These are phyloP conservation scores for Polyporus tsugae DNA, from an alignment of 1,284 basidiomycete species.

Conservation along the genomic window DNA sequence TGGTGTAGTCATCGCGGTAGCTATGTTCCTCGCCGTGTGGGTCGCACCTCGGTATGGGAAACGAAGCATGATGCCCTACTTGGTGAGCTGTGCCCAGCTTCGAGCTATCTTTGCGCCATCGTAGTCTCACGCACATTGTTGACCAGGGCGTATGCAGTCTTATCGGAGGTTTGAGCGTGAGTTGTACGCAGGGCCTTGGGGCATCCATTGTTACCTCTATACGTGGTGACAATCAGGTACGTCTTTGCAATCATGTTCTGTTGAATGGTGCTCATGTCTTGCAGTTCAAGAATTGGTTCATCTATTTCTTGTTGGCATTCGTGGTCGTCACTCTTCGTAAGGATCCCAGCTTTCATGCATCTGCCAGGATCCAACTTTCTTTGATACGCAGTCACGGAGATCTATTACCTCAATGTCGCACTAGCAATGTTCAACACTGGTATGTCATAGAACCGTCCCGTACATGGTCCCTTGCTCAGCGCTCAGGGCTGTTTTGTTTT, in stretches of 20 bases:
- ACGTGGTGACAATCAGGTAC: constrained; percentile 52
- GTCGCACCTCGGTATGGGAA: constrained; percentile 66
- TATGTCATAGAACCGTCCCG: constrained; percentile 26
- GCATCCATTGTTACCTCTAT: constrained; percentile 71
- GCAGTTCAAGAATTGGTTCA: constrained; percentile 66
- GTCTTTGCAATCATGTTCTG: not conserved
- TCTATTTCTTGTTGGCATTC: constrained; percentile 64
- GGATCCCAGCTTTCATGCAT: constrained; percentile 5
- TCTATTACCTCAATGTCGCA: constrained; percentile 76
- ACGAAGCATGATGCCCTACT: constrained; percentile 70
- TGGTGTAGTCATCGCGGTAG: constrained; percentile 46
- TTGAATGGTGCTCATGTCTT: constrained; percentile 1
- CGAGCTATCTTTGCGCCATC: not conserved
- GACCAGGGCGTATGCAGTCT: constrained; percentile 61
- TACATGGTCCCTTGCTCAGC: not conserved
- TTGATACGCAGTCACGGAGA: constrained; percentile 52
- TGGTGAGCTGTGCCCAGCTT: constrained; percentile 29
- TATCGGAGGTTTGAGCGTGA: constrained; percentile 74
- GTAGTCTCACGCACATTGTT: not conserved
- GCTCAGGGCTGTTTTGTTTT: not conserved
- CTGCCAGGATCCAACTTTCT: not conserved
- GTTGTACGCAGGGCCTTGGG: constrained; percentile 72
- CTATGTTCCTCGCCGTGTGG: constrained; percentile 51
- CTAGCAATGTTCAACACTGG: constrained; percentile 73
- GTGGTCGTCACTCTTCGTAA: constrained; percentile 59